Conservation (phyloP, 2,329 filamentous ascomycete genomes). For the Blastomyces percursus region DNA sequence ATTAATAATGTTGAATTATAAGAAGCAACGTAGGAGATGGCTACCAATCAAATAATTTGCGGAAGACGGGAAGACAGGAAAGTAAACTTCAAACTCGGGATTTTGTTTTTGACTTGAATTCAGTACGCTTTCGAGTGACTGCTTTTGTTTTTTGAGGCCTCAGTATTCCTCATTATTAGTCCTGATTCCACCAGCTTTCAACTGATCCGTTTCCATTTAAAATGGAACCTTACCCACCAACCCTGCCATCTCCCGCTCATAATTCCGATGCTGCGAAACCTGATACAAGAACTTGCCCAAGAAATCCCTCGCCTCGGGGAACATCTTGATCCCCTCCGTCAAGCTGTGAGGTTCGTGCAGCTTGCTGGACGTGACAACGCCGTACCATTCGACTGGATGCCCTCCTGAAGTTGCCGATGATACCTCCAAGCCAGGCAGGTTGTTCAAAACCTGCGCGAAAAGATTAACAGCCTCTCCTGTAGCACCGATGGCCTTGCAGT, state of each 20-base stretch:
- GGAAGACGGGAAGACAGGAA: not conserved
- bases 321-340: conserved; percentile 51
- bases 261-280: conserved; percentile 63
- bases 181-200: not conserved
- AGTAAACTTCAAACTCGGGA: not conserved
- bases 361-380: conserved; percentile 58
- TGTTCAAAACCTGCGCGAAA: conserved; percentile 39
- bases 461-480: conserved; percentile 61
- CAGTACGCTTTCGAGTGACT: not conserved
- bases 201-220: conserved; percentile 29
- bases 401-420: conserved; percentile 36
- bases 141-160: not conserved
- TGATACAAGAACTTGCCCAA: conserved; percentile 58
- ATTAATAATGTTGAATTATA: too few relatives aligned
- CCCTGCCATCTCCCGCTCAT: conserved; percentile 61
- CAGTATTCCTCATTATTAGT: not conserved
- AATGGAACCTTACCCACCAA: conserved; percentile 57
- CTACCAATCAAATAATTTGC: too few relatives aligned
- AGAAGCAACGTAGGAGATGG: too few relatives aligned
- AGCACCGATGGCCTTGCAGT: conserved; percentile 67
- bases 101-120: not conserved
- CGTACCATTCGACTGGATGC: conserved; percentile 56
- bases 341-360: conserved; percentile 46
- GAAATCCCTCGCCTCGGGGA: conserved; percentile 58
- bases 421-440: conserved; percentile 40